phyloP scores from a whole-genome alignment of 768 basidiomycete genomes.

The Boletus sensibilis region DNA sequence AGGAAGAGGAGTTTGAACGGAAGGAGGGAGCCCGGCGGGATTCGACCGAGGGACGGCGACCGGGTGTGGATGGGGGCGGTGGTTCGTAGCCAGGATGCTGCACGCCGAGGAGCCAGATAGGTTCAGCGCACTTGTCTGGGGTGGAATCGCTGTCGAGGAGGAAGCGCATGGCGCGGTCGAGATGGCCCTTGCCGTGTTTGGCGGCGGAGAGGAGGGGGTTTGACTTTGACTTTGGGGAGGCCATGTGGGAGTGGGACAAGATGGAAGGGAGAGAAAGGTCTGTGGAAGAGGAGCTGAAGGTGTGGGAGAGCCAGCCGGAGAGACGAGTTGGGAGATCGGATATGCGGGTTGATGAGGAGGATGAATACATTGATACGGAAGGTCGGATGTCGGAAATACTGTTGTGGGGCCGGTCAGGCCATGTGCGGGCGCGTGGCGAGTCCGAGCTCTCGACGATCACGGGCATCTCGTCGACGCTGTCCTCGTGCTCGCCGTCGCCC shows the following conservation, averaged over 20 bases:
- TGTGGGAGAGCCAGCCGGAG: slow-evolving; percentile 80
- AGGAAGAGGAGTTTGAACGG: slow-evolving; percentile 44
- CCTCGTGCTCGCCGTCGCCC: slow-evolving; percentile 35
- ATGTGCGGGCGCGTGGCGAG: slow-evolving; percentile 53
- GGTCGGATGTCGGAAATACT: slow-evolving; percentile 43
- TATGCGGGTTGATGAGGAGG: slow-evolving; percentile 50
- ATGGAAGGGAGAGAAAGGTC: slow-evolving; percentile 68
- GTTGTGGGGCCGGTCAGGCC: slow-evolving; percentile 55
- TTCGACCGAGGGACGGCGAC: slow-evolving; percentile 41
- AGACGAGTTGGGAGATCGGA: slow-evolving; percentile 73
- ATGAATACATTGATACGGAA: slow-evolving; percentile 45
- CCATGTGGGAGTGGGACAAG: slow-evolving; percentile 46
- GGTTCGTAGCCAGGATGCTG: slow-evolving; percentile 74
- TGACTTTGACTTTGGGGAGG: slow-evolving; percentile 44
- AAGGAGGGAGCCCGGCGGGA: slow-evolving; percentile 44
- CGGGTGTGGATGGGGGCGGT: slow-evolving; percentile 26
- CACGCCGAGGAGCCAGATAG: slow-evolving; percentile 89
- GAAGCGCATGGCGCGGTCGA: slow-evolving; percentile 85
- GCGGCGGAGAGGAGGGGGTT: slow-evolving; percentile 64
- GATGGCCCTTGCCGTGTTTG: slow-evolving; percentile 69
- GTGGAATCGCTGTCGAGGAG: slow-evolving; percentile 88
- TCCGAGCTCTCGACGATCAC: slow-evolving; percentile 65
- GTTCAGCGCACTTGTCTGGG: slow-evolving; percentile 77
- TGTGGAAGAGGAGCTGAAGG: slow-evolving; percentile 67
- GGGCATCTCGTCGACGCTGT: slow-evolving; percentile 50